Evolutionary conservation across 2,329 filamentous ascomycete genomes (phyloP).

Genomic region (Diaporthe ampelina): DNA sequence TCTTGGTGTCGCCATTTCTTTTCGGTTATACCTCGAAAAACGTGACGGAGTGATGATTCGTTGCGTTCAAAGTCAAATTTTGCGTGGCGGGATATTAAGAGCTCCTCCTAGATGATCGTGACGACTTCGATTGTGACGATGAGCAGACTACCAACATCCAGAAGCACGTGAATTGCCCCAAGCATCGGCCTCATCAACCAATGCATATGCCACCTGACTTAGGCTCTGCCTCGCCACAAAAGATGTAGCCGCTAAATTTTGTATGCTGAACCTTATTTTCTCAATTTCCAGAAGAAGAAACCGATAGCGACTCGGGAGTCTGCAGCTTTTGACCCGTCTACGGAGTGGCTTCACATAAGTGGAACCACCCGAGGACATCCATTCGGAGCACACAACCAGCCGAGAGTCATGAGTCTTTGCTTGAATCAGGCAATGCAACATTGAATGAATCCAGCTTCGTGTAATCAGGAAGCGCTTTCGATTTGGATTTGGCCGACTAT

Average conservation of each 20-base stretch:
- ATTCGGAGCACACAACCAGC: background rate
- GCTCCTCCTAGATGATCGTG: background rate
- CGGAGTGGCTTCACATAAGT: background rate
- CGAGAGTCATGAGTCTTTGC: background rate
- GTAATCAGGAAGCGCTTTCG: background rate
- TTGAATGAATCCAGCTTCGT: background rate
- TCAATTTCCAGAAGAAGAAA: background rate
- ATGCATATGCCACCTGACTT: background rate
- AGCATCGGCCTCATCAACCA: too few species aligned
- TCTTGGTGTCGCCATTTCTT: constrained; percentile 10
- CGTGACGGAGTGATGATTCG: background rate
- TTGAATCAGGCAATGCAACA: background rate
- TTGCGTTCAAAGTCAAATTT: background rate
- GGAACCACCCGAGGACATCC: background rate
- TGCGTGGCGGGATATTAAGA: too few species aligned
- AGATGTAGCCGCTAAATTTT: background rate
- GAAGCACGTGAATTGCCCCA: background rate
- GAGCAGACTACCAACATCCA: background rate
- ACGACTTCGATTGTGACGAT: background rate
- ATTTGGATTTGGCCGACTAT: background rate
- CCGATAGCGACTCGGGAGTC: background rate
- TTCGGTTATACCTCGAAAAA: background rate
- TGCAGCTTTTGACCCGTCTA: background rate
- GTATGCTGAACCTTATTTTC: background rate
- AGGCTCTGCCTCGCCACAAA: too few species aligned